Evolutionary conservation across 805 yeast species (phyloP).

Genomic region (Barnettozyma botsteinii): DNA sequence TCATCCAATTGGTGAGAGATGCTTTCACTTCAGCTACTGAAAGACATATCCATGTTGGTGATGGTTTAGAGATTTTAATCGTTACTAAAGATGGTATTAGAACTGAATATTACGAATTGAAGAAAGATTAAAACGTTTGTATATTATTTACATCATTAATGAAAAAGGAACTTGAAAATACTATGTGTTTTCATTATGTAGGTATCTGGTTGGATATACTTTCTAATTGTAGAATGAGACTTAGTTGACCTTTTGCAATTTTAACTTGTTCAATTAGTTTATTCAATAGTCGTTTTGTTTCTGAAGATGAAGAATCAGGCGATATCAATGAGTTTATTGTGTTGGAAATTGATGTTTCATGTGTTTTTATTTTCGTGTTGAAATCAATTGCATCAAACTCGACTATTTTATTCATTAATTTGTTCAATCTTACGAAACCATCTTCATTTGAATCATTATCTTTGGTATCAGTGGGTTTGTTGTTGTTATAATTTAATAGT

Average conservation of each 20-base stretch:
- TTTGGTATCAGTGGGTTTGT: not conserved
- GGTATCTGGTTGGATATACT: not conserved
- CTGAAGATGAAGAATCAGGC: not conserved
- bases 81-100: constrained; percentile 91
- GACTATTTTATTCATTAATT: constrained; percentile 21
- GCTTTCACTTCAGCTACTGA: constrained; percentile 96
- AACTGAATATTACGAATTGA: constrained; percentile 76
- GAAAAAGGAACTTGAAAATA: not conserved
- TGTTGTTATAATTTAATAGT: constrained; percentile 7
- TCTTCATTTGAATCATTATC: constrained; percentile 2
- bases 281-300: constrained; percentile 3
- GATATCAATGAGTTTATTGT: constrained; percentile 1
- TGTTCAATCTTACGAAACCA: constrained; percentile 12
- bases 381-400: constrained; percentile 13
- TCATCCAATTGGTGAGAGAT: constrained; percentile 80
- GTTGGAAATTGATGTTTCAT: not conserved
- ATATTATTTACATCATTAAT: constrained; percentile 1
- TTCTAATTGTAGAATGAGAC: constrained; percentile 7
- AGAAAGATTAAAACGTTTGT: constrained; percentile 59
- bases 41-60: constrained; percentile 98
- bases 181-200: not conserved
- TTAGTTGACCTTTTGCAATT: constrained; percentile 4
- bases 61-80: constrained; percentile 84
- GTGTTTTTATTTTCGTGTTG: not conserved
- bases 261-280: constrained; percentile 11